Conservation (phyloP, 2,329 filamentous ascomycete species). For the Aspergillus sergii region DNA sequence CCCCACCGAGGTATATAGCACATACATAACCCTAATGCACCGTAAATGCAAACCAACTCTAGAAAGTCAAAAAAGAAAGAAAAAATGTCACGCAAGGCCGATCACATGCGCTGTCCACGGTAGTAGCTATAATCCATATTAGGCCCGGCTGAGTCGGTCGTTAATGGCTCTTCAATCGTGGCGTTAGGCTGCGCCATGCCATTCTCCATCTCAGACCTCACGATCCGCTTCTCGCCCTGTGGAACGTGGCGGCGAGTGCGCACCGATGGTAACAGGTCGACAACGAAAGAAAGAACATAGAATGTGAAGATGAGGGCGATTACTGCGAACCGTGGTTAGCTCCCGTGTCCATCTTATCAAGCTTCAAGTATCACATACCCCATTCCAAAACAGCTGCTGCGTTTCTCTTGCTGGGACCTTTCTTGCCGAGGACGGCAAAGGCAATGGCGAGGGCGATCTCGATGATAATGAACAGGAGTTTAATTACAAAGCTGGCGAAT, state of each 20-base stretch:
- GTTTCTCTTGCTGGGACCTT: conserved; percentile 54
- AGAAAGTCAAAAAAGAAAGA: neutral
- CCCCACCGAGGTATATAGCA: conserved; percentile 6
- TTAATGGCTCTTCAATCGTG: conserved; percentile 41
- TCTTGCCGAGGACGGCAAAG: conserved; percentile 62
- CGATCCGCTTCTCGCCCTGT: conserved; percentile 42
- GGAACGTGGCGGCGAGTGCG: conserved; percentile 57
- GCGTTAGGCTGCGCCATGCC: conserved; percentile 19
- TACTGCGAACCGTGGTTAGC: conserved; percentile 31
- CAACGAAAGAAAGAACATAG: conserved; percentile 82
- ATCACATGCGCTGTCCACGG: conserved; percentile 31
- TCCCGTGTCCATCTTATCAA: neutral
- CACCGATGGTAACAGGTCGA: conserved; percentile 82
- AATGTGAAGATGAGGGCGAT: conserved; percentile 84
- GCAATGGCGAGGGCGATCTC: conserved; percentile 69
- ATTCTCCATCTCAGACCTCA: conserved; percentile 23
- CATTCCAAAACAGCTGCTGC: conserved; percentile 77
- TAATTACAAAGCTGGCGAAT: conserved; percentile 80
- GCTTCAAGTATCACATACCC: conserved; percentile 38
- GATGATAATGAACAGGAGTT: conserved; percentile 79
- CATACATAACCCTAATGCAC: conserved; percentile 8
- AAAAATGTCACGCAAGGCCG: neutral
- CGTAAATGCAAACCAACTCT: neutral
- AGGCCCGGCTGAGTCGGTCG: conserved; percentile 40
- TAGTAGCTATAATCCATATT: conserved; percentile 29